Percentiles rank a stretch among this genome's conserved stretches.
phyloP scores from a whole-genome alignment of 768 basidiomycete genomes.

The Boletus rufocinnamomeus region DNA sequence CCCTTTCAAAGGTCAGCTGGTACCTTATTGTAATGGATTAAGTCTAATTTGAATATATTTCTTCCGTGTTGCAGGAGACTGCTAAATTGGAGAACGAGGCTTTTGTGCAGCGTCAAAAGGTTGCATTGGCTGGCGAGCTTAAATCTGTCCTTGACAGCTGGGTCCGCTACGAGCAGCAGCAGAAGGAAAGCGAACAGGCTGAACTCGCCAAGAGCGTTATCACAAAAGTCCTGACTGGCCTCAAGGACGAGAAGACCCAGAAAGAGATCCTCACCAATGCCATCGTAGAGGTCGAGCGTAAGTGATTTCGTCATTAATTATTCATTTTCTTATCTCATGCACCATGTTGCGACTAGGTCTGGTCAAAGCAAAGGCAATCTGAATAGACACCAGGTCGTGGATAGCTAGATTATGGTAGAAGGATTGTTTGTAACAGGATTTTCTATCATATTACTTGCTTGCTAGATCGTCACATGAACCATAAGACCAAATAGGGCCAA shows the following conservation, averaged over 20 bases:
- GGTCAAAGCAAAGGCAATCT: conserved; percentile 92
- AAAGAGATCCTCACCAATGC: conserved; percentile 78
- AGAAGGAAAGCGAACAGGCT: conserved; percentile 94
- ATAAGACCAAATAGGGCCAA: conserved; percentile 30
- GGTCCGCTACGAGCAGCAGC: conserved; percentile 97
- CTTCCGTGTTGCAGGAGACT: conserved; percentile 64
- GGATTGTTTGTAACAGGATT: conserved; percentile 3
- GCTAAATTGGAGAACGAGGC: conserved; percentile 86
- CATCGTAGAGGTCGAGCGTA: conserved; percentile 90
- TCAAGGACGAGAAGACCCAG: conserved; percentile 89
- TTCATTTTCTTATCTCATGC: conserved; percentile 1
- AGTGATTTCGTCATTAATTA: conserved; percentile 39
- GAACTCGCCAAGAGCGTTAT: conserved; percentile 89
- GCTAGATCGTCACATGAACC: background rate
- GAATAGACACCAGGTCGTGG: conserved; percentile 28
- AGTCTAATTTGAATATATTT: background rate
- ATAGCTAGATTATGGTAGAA: conserved; percentile 34
- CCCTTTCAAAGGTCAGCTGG: conserved; percentile 77
- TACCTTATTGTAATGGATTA: background rate
- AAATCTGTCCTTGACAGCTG: conserved; percentile 96
- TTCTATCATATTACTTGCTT: conserved; percentile 9
- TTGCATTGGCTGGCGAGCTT: conserved; percentile 82
- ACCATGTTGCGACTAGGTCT: conserved; percentile 55
- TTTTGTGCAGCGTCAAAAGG: conserved; percentile 90
- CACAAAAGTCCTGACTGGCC: conserved; percentile 77